Percentiles rank a stretch among this genome's conserved stretches.
Conservation (phyloP, 345 rosid species). For the Reutealis trisperma region DNA sequence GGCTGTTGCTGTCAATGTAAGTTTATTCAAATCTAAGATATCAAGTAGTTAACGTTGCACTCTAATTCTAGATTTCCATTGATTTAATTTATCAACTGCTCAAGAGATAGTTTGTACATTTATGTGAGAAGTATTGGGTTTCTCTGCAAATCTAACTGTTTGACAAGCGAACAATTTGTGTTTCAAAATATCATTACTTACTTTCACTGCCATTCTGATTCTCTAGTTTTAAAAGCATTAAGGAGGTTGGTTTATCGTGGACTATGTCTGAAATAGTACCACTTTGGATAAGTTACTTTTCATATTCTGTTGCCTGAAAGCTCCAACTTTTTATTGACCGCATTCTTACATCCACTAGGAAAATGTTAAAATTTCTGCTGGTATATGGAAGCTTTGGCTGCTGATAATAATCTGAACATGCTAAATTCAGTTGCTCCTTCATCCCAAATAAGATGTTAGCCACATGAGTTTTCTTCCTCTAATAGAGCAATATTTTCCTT, state of each 20-base stretch:
- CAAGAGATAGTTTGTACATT: not conserved
- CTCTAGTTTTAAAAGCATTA: not conserved
- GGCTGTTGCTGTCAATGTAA: slow-evolving; percentile 86
- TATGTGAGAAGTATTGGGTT: not conserved
- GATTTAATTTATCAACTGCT: not conserved
- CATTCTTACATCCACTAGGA: not conserved
- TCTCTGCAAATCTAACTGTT: not conserved
- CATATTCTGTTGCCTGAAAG: not conserved
- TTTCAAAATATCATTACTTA: not conserved
- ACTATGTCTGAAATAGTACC: not conserved
- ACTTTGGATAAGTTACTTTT: not conserved
- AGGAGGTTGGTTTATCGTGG: not conserved
- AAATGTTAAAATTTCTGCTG: not conserved
- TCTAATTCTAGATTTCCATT: not conserved
- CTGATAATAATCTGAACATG: not conserved
- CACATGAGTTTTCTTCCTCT: not conserved
- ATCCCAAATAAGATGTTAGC: not conserved
- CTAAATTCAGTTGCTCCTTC: not conserved
- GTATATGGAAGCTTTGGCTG: not conserved
- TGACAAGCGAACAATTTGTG: not conserved
- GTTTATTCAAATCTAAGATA: slow-evolving; percentile 19
- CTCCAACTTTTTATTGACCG: not conserved
- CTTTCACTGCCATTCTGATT: not conserved
- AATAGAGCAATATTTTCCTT: not conserved
- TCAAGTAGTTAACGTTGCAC: not conserved